Percentiles rank a stretch among this genome's conserved stretches.
These are phyloP conservation scores for Diaporthe longicolla DNA, from an alignment of 2,329 filamentous ascomycete species.

Conservation along the genomic window DNA sequence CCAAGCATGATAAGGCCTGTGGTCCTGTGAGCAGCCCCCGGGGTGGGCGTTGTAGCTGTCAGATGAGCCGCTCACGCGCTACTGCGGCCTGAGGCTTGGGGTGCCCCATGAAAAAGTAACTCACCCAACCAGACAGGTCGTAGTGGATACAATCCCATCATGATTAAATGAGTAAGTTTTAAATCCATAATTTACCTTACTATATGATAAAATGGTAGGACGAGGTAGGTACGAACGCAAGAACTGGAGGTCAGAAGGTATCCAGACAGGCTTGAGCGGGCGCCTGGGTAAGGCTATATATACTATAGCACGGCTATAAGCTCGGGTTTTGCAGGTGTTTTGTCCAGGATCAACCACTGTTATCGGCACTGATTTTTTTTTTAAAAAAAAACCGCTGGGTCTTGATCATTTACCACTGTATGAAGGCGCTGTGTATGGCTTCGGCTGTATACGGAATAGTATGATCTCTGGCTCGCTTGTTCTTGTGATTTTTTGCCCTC, in stretches of 20 bases:
- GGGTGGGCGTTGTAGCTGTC: slow-evolving; percentile 5
- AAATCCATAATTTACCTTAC: not conserved
- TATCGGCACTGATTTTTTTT: no score
- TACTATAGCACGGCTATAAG: not conserved
- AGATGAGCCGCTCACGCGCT: slow-evolving; percentile 20
- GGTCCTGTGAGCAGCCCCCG: slow-evolving; percentile 5
- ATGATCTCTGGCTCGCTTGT: no score
- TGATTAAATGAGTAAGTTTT: no score
- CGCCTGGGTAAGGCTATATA: slow-evolving; percentile 17
- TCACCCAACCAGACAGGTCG: not conserved
- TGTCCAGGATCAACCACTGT: not conserved
- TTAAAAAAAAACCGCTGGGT: no score
- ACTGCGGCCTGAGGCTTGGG: slow-evolving; percentile 11
- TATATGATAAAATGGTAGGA: not conserved
- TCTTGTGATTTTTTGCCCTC: not conserved
- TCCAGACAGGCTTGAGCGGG: not conserved
- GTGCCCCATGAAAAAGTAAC: slow-evolving; percentile 9
- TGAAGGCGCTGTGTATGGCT: no score
- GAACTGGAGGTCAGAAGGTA: no score
- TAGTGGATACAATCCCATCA: not conserved
- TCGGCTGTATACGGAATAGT: no score
- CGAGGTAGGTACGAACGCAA: not conserved
- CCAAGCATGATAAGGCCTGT: slow-evolving; percentile 2
- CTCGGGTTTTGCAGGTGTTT: not conserved
- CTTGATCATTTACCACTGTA: no score